Evolutionary conservation across 2,329 filamentous ascomycete species (phyloP).

Genomic region (Cadophora malorum): DNA sequence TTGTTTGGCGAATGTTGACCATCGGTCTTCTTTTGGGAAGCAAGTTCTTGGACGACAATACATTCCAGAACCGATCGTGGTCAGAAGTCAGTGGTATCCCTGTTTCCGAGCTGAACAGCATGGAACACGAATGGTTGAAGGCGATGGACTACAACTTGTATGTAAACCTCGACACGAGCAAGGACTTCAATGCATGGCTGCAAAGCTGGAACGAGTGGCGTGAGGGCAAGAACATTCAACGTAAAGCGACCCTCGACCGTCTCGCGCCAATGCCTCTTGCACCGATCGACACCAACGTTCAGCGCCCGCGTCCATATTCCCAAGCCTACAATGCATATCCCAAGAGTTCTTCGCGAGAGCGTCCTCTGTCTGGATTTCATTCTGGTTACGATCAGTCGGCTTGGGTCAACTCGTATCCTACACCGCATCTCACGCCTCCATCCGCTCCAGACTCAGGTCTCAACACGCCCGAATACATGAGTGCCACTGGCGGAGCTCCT

Average conservation of each 20-base stretch:
- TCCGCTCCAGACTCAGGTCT: conserved; percentile 60
- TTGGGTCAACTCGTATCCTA: conserved; percentile 45
- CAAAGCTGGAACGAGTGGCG: conserved; percentile 70
- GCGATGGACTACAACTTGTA: conserved; percentile 73
- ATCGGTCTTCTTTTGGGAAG: conserved; percentile 73
- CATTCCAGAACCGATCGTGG: conserved; percentile 81
- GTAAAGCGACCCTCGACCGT: conserved; percentile 47
- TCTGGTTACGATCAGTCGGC: conserved; percentile 41
- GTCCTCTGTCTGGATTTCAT: conserved; percentile 42
- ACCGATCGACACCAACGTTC: conserved; percentile 66
- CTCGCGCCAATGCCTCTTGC: conserved; percentile 47
- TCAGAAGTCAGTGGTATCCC: conserved; percentile 76
- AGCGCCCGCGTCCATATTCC: conserved; percentile 49
- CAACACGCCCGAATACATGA: conserved; percentile 60
- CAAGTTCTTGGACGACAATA: conserved; percentile 81
- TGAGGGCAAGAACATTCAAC: conserved; percentile 51
- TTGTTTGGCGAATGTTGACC: conserved; percentile 73
- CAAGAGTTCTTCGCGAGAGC: conserved; percentile 49
- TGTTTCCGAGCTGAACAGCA: conserved; percentile 69
- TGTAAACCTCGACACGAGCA: conserved; percentile 66
- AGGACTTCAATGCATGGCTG: conserved; percentile 69
- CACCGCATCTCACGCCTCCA: conserved; percentile 55
- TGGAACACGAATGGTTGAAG: conserved; percentile 73
- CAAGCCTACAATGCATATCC: conserved; percentile 55
- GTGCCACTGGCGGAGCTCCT: conserved; percentile 53